Base-by-base conservation (phyloP, 345 rosid genomes). In the Eucalyptus rudis region DNA sequence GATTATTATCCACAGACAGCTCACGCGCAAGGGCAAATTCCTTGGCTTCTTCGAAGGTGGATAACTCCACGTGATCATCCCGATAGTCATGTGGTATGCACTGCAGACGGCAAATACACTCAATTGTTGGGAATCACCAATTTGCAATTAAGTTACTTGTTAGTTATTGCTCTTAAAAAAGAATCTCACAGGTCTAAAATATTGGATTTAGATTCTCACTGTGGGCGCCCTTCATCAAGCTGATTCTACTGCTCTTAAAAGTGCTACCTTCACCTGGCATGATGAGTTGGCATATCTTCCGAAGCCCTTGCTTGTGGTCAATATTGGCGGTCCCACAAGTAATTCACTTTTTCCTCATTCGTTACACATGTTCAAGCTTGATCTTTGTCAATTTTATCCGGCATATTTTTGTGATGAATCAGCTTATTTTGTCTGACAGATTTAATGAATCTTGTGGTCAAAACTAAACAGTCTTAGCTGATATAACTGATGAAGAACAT, bases 291-390 rank as follows among this genome's bases (percentile, higher is more conserved):
- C 95, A 87, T 89, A 91, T 16, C 95, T 97, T 80, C 91, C 95
- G 29, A 97, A 93, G 91, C 99, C 99, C 40, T 95, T 97, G 90
- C 95, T 97, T 87, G 97, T 95, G 58, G 97, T 97, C 89, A 97
- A 97, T 90, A 91, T 97, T 91, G 99, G 99, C 91, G 98, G 99
- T 79, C 98, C 99, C 90, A 91, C 98, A 89, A 90, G 99, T 97
- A 94, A 92, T 91, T 56, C 58, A 90, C 81, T 66, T 24, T 33
- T 84, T 45, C 25, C 40, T 49, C 29, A n/a, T 58, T 50, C 5
- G 20, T 45, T 86, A 29, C 27, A 22, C 51, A 29, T 5, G 59
- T 86, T 86, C 56, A 29, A 49, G 40, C 56, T 45, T 86, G 86
- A 49, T 84, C 54, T 25, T 17, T 17, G 44, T 43, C 22, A 5